Evolutionary conservation across 2,329 filamentous ascomycete species (phyloP).

Genomic region (Fusarium gaditjirri): DNA sequence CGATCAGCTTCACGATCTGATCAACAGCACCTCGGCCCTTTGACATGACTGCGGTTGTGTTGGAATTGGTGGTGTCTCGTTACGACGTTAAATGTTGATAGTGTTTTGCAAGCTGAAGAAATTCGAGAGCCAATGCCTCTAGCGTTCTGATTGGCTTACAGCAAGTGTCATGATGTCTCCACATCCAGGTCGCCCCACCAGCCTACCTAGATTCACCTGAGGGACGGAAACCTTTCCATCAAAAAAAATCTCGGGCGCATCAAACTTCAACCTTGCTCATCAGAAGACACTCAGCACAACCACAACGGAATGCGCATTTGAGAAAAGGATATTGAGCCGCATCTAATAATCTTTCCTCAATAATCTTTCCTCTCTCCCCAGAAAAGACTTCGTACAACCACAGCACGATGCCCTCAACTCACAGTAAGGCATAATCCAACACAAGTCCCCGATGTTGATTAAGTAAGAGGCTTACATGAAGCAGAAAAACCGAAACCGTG

Average conservation of each 20-base stretch:
- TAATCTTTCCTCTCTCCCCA: background rate
- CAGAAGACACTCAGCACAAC: background rate
- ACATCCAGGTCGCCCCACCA: slow-evolving; percentile 33
- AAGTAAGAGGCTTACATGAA: background rate
- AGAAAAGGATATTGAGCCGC: background rate
- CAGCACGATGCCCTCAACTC: slow-evolving; percentile 79
- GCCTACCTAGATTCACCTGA: background rate
- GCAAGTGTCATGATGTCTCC: slow-evolving; percentile 20
- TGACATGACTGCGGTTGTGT: slow-evolving; percentile 58
- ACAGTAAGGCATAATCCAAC: slow-evolving; percentile 56
- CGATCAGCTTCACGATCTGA: slow-evolving; percentile 95
- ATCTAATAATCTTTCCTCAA: too few relatives aligned
- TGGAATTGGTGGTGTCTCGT: slow-evolving; percentile 18
- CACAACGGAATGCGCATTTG: background rate
- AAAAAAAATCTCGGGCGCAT: slow-evolving; percentile 30
- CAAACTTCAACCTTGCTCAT: background rate
- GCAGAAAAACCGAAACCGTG: slow-evolving; percentile 83
- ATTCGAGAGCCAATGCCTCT: slow-evolving; percentile 34
- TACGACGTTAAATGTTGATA: slow-evolving; percentile 2
- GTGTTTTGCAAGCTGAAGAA: slow-evolving; percentile 43
- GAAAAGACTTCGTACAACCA: background rate
- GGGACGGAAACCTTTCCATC: background rate
- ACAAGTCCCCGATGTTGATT: accelerated
- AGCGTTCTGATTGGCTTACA: slow-evolving; percentile 38
- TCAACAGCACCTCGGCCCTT: slow-evolving; percentile 63